A percentile compares a stretch with the other conserved stretches of the same genome.
Evolutionary conservation across 257 asterid genomes (phyloP).

Genomic region (Plantago major): DNA sequence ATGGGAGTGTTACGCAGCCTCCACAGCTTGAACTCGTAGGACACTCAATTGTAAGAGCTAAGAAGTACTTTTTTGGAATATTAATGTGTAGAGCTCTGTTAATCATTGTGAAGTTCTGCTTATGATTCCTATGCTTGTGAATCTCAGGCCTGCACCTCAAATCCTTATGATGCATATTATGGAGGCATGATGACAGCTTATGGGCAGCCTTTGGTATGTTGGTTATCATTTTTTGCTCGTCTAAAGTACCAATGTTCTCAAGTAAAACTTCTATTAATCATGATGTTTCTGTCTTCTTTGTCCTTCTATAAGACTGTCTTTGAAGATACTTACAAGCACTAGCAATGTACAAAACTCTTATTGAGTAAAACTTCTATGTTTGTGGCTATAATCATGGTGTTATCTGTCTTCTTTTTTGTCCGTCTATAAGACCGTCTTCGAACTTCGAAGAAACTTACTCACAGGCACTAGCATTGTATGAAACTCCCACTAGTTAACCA

Average conservation of each 20-base stretch:
- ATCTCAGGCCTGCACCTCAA: slow-evolving; percentile 56
- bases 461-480: too few species aligned
- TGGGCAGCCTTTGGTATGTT: slow-evolving; percentile 76
- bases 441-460: too few species aligned
- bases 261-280: too few species aligned
- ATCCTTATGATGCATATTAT: slow-evolving; percentile 54
- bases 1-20: slow-evolving; percentile 41
- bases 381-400: too few species aligned
- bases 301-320: too few species aligned
- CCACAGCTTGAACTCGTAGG: slow-evolving; percentile 64
- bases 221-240: slow-evolving; percentile 8
- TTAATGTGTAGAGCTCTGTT: slow-evolving; percentile 1
- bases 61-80: slow-evolving; percentile 1
- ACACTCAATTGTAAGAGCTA: slow-evolving; percentile 66
- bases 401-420: too few species aligned
- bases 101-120: slow-evolving; percentile 2
- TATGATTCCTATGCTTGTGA: slow-evolving; percentile 3
- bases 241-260: background rate
- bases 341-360: too few species aligned
- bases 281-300: too few species aligned
- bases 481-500: too few species aligned
- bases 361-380: too few species aligned
- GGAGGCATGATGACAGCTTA: slow-evolving; percentile 77
- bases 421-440: too few species aligned
- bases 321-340: too few species aligned